A percentile compares a stretch with the other conserved stretches of the same genome.
phyloP scores from a whole-genome alignment of 345 rosid species.

The Hibiscus mutabilis region DNA sequence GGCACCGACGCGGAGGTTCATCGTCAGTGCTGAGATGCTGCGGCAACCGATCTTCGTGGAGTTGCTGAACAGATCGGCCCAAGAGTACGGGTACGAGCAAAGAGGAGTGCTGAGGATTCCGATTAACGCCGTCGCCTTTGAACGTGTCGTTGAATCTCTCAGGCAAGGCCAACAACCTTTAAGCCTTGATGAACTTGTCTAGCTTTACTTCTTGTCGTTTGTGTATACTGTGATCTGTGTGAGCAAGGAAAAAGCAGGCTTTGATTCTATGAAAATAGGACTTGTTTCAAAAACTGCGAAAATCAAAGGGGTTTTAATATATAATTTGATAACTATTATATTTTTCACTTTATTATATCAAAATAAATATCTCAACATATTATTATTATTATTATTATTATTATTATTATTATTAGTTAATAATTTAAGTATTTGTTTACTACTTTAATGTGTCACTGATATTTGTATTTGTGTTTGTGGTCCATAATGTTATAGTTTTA shows the following conservation, averaged over 20 bases:
- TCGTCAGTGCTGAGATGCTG: constrained; percentile 15
- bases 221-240: background rate
- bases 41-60: constrained; percentile 15
- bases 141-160: constrained; percentile 14
- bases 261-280: background rate
- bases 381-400: background rate
- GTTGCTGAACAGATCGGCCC: constrained; percentile 13
- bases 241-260: background rate
- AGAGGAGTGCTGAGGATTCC: constrained; percentile 21
- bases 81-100: constrained; percentile 22
- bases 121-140: constrained; percentile 9
- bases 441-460: no score
- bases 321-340: background rate
- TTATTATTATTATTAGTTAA: no score
- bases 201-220: background rate
- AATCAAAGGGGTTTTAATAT: background rate
- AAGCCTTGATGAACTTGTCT: background rate
- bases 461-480: no score
- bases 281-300: background rate
- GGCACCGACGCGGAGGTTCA: constrained; percentile 8
- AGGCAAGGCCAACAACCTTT: constrained; percentile 8
- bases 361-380: no score
- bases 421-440: no score
- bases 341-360: no score
- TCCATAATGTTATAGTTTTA: no score